Evolutionary conservation across 495 filamentous ascomycete species (phyloP), one percentile per base, ranked within the genome.

Genomic region (Penicillium dipodomyicola): DNA sequence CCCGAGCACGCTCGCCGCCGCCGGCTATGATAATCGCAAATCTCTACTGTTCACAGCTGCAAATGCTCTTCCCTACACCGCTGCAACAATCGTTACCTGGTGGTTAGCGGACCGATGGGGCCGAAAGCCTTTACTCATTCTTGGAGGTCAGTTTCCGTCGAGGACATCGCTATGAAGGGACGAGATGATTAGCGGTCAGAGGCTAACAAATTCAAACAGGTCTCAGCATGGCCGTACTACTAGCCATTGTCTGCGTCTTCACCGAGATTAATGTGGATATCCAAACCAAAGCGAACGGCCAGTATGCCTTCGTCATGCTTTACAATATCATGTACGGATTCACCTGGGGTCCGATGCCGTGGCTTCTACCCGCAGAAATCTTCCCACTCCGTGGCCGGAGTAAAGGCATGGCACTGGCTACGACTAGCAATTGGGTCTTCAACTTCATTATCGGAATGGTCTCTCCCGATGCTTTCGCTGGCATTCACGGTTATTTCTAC

Each of bases 391-490:
- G 82, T 19, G 87, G 87, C 55, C 80, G 87, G 17, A 84, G 84
- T 11, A 81, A 82, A 22, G 82, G 77, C 32, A 88, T 89, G 82
- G 85, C 83, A 11, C 58, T 89, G 11, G 84, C 85, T 5, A 91
- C 89, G 0, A 81, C 84, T 5, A 80, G 79, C 39, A 92, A 91
- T 67, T 92, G 89, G 89, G 72, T 84, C 45, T 91, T 84, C 81
- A 92, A 91, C 64, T 92, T 90, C 70, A 64, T 90, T 49, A 81
- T 91, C 48, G 80, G 82, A 2, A 87, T 89, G 75, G 84, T 89
- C 60, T 87, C 87, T 0, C 87, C 87, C 0, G 81, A 85, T 62
- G 86, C 86, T 46, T 83, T 81, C 14, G 63, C 70, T 0, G 79
- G 76, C 14, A 90, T 91, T 58, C 73, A 79, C 23, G 89, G 81